Conservation (phyloP, 176 grass and related monocot species). For the Melocanna baccifera region DNA sequence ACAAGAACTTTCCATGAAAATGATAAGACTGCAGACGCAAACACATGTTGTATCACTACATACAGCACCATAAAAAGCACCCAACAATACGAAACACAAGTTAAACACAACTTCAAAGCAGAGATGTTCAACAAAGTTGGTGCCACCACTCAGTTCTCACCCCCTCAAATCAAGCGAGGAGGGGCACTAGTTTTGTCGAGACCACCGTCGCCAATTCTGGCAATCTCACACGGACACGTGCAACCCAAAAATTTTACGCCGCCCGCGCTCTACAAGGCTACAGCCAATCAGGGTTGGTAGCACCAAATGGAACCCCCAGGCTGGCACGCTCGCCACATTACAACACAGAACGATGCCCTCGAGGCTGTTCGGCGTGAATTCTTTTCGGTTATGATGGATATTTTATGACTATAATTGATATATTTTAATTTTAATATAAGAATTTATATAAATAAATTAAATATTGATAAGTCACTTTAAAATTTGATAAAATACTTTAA, state of each 20-base stretch:
- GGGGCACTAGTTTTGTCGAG: constrained; percentile 6
- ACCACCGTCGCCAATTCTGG: background rate
- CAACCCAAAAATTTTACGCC: background rate
- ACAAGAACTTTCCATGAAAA: too few relatives aligned
- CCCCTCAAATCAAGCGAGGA: background rate
- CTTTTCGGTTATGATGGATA: too few relatives aligned
- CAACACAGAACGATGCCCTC: background rate
- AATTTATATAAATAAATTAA: too few relatives aligned
- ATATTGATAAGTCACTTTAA: too few relatives aligned
- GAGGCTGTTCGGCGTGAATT: background rate
- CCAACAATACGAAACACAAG: background rate
- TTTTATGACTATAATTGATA: too few relatives aligned
- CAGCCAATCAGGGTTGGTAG: constrained; percentile 6
- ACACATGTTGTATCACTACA: background rate
- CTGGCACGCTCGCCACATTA: background rate
- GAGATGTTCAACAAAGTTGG: background rate
- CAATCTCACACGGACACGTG: background rate
- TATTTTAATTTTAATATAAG: too few relatives aligned
- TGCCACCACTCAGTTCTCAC: background rate
- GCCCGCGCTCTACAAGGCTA: background rate
- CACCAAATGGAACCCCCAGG: background rate
- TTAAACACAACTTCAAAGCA: background rate
- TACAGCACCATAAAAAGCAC: background rate
- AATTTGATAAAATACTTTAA: too few relatives aligned
- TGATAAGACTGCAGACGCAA: background rate